phyloP scores from a whole-genome alignment of 2,329 filamentous ascomycete genomes.

The Phyllosticta paracitricarpa region DNA sequence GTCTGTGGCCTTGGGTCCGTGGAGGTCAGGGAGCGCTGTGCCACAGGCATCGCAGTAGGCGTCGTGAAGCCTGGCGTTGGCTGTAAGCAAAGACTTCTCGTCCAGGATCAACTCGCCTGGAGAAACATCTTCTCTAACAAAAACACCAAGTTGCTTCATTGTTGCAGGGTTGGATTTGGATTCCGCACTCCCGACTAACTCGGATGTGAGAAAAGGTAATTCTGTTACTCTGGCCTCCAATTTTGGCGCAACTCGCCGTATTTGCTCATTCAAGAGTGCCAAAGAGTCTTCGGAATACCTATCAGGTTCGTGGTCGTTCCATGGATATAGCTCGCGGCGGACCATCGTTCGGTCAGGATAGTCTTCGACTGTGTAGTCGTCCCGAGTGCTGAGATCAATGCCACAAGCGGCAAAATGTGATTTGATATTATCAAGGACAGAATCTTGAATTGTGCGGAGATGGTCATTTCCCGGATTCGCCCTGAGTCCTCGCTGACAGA shows the following conservation, averaged over 20 bases:
- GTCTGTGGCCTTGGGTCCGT: slow-evolving; percentile 10
- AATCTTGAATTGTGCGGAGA: slow-evolving; percentile 43
- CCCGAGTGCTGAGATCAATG: slow-evolving; percentile 21
- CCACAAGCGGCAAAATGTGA: slow-evolving; percentile 18
- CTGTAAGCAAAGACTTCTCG: slow-evolving; percentile 80
- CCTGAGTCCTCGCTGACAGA: slow-evolving; percentile 52
- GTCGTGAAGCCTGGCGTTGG: slow-evolving; percentile 80
- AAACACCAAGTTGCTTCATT: slow-evolving; percentile 76
- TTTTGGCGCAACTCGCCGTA: slow-evolving; percentile 64
- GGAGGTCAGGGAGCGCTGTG: slow-evolving; percentile 48
- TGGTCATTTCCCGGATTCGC: slow-evolving; percentile 46
- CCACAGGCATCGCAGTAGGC: slow-evolving; percentile 85
- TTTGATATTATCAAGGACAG: slow-evolving; percentile 33
- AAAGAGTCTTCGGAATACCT: slow-evolving; percentile 47
- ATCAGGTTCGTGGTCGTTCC: slow-evolving; percentile 52
- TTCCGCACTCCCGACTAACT: slow-evolving; percentile 29
- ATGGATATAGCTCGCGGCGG: slow-evolving; percentile 54
- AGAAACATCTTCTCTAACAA: slow-evolving; percentile 70
- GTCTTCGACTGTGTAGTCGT: slow-evolving; percentile 41
- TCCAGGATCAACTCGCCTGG: slow-evolving; percentile 67
- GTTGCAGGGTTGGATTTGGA: slow-evolving; percentile 39
- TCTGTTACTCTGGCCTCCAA: slow-evolving; percentile 68
- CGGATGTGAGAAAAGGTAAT: slow-evolving; percentile 53
- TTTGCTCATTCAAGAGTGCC: slow-evolving; percentile 58
- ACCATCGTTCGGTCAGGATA: slow-evolving; percentile 63